Conservation (phyloP, 257 asterid species). For the Echites panduratus region DNA sequence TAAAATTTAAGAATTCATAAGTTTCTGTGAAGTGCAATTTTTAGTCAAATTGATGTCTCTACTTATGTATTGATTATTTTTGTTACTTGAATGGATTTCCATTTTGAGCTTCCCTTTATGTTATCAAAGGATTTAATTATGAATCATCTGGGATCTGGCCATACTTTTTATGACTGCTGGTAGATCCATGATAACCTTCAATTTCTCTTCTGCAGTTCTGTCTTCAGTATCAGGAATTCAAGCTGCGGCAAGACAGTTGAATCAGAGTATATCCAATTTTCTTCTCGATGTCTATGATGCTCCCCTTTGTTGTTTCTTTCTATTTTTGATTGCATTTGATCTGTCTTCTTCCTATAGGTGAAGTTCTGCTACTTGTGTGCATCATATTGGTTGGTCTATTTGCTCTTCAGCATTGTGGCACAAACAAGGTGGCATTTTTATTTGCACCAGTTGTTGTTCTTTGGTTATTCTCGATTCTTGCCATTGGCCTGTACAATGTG, state of each 20-base stretch:
- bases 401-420: constrained; percentile 93
- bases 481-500: constrained; percentile 67
- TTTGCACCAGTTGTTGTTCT: constrained; percentile 88
- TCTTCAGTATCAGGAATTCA: constrained; percentile 43
- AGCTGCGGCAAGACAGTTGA: constrained; percentile 24
- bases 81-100: background rate
- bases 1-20: background rate
- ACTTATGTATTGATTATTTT: background rate
- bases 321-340: constrained; percentile 1
- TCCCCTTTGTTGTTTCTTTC: constrained; percentile 4
- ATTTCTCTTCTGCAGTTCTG: constrained; percentile 32
- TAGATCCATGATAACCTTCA: constrained; percentile 8
- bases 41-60: background rate
- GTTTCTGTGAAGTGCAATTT: background rate
- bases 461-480: constrained; percentile 72
- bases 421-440: constrained; percentile 81
- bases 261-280: constrained; percentile 23
- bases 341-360: constrained; percentile 38
- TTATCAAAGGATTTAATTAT: background rate
- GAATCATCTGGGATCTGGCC: background rate
- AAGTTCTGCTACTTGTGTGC: constrained; percentile 54
- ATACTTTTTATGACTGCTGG: background rate
- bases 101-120: background rate
- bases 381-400: constrained; percentile 80
- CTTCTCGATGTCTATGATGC: constrained; percentile 4